Conservation (phyloP, 2,329 filamentous ascomycete genomes). For the Cercospora sp. region DNA sequence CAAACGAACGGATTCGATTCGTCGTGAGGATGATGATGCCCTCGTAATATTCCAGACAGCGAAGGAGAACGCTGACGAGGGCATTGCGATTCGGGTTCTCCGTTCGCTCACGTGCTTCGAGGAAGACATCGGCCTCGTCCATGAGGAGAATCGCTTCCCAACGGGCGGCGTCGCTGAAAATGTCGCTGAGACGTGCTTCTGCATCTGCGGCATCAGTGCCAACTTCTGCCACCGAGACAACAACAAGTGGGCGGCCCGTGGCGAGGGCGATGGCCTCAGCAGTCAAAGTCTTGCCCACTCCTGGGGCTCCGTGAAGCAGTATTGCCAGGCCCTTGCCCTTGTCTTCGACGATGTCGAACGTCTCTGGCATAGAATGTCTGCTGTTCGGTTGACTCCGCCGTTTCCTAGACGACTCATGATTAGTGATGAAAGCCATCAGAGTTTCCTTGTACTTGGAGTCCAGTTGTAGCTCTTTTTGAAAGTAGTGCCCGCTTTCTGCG, state of each 20-base stretch:
- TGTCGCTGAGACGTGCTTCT: conserved; percentile 4
- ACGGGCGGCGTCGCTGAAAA: conserved; percentile 11
- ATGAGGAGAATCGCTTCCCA: conserved; percentile 22
- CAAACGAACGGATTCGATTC: background rate
- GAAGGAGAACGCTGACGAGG: background rate
- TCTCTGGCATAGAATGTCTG: background rate
- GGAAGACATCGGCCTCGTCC: conserved; percentile 63
- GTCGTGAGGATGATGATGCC: background rate
- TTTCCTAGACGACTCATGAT: background rate
- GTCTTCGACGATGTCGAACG: conserved; percentile 17
- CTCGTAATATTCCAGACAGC: background rate
- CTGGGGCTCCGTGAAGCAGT: conserved; percentile 40
- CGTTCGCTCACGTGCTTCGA: conserved; percentile 52
- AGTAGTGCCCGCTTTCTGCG: background rate
- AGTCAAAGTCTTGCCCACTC: conserved; percentile 44
- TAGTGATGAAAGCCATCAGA: background rate
- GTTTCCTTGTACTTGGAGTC: background rate
- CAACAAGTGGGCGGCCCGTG: conserved; percentile 46
- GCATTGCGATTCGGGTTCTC: background rate
- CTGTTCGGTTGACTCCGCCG: background rate
- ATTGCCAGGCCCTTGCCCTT: conserved; percentile 38
- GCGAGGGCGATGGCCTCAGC: conserved; percentile 39
- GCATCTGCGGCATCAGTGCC: conserved; percentile 4
- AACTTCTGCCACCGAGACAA: conserved; percentile 23
- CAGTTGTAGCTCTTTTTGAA: background rate